Percentiles rank a stretch among this genome's conserved stretches.
Evolutionary conservation across 78 protist species (phyloP).

Genomic region (Dictyostelium brefeldianum): DNA sequence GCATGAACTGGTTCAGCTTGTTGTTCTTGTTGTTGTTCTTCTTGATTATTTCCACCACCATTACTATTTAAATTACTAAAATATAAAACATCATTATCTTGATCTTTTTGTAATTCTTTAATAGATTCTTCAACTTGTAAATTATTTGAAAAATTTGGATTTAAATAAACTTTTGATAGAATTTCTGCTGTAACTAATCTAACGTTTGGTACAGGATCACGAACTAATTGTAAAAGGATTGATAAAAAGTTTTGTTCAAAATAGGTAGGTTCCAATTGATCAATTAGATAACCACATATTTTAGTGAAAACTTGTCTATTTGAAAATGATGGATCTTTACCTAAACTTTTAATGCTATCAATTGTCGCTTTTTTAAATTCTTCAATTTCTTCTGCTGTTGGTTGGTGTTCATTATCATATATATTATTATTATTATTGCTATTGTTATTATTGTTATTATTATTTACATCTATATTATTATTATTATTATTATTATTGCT

Average conservation of each 20-base stretch:
- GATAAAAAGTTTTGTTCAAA: slow-evolving; percentile 59
- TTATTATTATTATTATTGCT: background rate
- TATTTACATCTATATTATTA: background rate
- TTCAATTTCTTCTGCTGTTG: slow-evolving; percentile 23
- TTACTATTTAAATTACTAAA: slow-evolving; percentile 24
- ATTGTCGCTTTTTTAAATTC: background rate
- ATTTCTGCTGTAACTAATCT: slow-evolving; percentile 65
- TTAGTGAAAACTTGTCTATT: slow-evolving; percentile 63
- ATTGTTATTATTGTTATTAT: background rate
- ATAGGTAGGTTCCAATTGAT: slow-evolving; percentile 45
- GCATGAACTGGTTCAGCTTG: too few species aligned
- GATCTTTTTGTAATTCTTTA: slow-evolving; percentile 19
- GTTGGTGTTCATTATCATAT: background rate
- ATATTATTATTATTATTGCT: background rate
- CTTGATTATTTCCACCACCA: background rate
- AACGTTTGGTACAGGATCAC: slow-evolving; percentile 75
- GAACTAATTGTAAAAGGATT: background rate
- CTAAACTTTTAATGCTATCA: slow-evolving; percentile 36
- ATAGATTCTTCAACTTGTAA: background rate
- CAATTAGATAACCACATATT: slow-evolving; percentile 52
- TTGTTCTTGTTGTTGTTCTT: background rate
- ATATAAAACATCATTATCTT: slow-evolving; percentile 69
- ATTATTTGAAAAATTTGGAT: slow-evolving; percentile 25
- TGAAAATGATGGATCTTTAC: slow-evolving; percentile 52
- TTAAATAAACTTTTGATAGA: slow-evolving; percentile 31